Conservation (phyloP, 768 basidiomycete species). For the Xerocomellus intermedius region DNA sequence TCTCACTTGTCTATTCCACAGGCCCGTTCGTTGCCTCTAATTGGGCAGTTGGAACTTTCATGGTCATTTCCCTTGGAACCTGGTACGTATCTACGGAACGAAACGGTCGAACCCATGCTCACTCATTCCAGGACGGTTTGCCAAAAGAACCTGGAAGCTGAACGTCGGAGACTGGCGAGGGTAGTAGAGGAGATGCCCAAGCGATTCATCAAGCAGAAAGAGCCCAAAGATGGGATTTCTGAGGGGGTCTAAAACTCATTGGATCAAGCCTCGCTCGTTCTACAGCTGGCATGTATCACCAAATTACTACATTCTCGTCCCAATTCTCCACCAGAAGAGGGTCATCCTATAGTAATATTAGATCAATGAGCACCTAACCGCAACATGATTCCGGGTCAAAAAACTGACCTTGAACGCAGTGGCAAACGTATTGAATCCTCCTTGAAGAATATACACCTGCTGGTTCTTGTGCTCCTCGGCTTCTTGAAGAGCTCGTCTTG, state of each 20-base stretch:
- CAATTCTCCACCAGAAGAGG: constrained; percentile 73
- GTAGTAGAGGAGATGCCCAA: constrained; percentile 63
- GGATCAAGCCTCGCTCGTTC: not conserved
- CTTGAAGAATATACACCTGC: constrained; percentile 63
- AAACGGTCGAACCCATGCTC: constrained; percentile 6
- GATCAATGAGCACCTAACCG: not conserved
- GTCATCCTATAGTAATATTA: constrained; percentile 47
- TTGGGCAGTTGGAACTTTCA: constrained; percentile 79
- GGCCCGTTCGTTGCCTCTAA: constrained; percentile 67
- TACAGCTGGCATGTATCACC: constrained; percentile 39
- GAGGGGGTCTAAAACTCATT: constrained; percentile 6
- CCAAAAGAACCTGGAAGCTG: constrained; percentile 51
- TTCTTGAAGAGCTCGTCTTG: constrained; percentile 48
- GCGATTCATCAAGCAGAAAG: constrained; percentile 46
- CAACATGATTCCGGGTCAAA: not conserved
- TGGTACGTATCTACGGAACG: constrained; percentile 48
- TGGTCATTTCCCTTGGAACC: constrained; percentile 61
- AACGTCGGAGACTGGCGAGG: constrained; percentile 52
- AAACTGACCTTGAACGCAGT: constrained; percentile 57
- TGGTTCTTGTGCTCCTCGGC: constrained; percentile 46
- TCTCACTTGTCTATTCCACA: constrained; percentile 7
- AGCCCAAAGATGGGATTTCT: constrained; percentile 28
- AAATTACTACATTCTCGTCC: constrained; percentile 53
- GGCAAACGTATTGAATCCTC: constrained; percentile 75
- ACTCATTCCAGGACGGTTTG: constrained; percentile 56